Evolutionary conservation across 192 early-diverging fungal genomes (phyloP).

Genomic region (Chytriomyces hyalinus): DNA sequence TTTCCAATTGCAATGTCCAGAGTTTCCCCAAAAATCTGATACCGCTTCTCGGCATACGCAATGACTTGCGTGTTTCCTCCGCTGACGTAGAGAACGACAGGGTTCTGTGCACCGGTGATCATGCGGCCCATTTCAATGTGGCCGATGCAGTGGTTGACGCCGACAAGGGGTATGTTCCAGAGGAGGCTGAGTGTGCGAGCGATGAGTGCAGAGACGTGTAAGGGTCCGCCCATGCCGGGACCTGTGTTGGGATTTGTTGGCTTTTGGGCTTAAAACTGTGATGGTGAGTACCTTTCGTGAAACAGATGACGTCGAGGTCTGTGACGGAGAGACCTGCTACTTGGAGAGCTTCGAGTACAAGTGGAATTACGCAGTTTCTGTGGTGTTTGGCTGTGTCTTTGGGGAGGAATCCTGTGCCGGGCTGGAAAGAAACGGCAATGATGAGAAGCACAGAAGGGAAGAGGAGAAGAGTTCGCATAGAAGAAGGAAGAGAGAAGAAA

Average conservation of each 20-base stretch:
- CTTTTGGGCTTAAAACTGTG: too few species aligned
- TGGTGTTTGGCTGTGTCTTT: conserved; percentile 95
- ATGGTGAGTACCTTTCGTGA: conserved; percentile 75
- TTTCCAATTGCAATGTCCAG: conserved; percentile 98
- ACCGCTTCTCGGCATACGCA: conserved; percentile 89
- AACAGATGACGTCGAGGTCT: conserved; percentile 92
- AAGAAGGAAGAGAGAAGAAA: too few species aligned
- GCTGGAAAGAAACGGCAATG: conserved; percentile 7
- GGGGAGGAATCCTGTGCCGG: conserved; percentile 94
- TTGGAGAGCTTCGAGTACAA: conserved; percentile 77
- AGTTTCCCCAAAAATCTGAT: conserved; percentile 98
- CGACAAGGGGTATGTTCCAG: conserved; percentile 91
- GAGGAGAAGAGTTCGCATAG: too few species aligned
- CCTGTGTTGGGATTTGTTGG: conserved; percentile 52
- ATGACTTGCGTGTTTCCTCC: conserved; percentile 99
- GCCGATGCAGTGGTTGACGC: conserved; percentile 97
- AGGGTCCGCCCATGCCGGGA: conserved; percentile 97
- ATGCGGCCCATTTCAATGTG: conserved; percentile 99
- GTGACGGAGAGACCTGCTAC: conserved; percentile 73
- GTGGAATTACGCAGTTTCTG: conserved; percentile 71
- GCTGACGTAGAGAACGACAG: conserved; percentile 95
- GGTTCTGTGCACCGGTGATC: conserved; percentile 92
- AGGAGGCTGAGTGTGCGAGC: conserved; percentile 91
- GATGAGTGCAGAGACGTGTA: conserved; percentile 87
- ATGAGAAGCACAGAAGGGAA: too few species aligned